Evolutionary conservation across 2,329 filamentous ascomycete genomes (phyloP), one percentile per base, ranked within the genome.

Genomic region (Coniochaeta sp.): DNA sequence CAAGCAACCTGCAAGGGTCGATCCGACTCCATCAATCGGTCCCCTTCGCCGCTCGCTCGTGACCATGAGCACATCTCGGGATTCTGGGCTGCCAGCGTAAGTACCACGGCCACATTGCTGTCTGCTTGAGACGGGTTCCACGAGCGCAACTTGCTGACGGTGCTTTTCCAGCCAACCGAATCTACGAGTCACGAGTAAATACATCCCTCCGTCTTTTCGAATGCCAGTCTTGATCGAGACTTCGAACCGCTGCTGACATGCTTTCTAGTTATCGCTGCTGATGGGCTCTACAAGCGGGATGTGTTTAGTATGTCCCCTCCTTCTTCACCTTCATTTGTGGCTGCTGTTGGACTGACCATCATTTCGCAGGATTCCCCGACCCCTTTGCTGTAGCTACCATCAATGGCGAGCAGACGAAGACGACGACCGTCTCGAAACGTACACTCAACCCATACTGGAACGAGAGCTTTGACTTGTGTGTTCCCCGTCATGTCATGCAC

Each of bases 361-460:
- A 24, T 36, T 36, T 59, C 62, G 72, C 61, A 98, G 95, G 93
- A 72, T 96, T 98, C 67, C 95, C 95, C 62, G 95, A 99, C 75
- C 95, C 95, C 26, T 99, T 99, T 73, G 93, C 95, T 54, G 95
- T 99, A 65, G 93, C 93, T 68, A 99, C 95, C 61, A 87, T 98
- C 76, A 93, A 93, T 76, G 95, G 95, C 74, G 95, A 99, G 77
- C 95, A 99, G 79, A 99, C 95, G 61, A 91, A 93, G 77, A 98
- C 95, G n/a, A 99, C 95, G 12, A 89, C 89, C 40, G 95, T 98
- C 67, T 96, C 95, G 75, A 98, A 97, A 78, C 90, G 95, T 77
- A 98, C 95, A 12, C 80, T 99, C 75, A 98, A 97, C 75, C 95
- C 95, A n/a, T 99, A 99, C 75, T 99, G 95, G 95, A 99, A 99